phyloP scores from a whole-genome alignment of 176 grass and related monocot species.

The Tillandsia fasciculata region DNA sequence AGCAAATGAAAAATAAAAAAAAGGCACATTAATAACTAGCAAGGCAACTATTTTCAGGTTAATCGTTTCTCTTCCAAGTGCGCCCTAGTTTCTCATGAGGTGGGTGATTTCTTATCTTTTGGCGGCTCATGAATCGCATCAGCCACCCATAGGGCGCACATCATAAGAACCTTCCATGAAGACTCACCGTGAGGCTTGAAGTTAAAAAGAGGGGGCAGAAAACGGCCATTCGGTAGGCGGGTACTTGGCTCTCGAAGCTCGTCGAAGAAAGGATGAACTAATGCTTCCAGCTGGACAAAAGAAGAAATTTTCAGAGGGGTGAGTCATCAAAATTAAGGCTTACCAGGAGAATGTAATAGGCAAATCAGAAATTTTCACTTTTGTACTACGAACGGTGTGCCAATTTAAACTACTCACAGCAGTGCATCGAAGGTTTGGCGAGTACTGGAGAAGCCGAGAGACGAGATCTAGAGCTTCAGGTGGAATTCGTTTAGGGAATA shows the following conservation, averaged over 20 bases:
- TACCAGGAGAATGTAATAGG: too few species aligned
- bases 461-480: conserved; percentile 76
- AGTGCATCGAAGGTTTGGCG: conserved; percentile 60
- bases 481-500: conserved; percentile 67
- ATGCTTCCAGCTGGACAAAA: conserved; percentile 45
- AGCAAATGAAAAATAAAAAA: not conserved
- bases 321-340: too few species aligned
- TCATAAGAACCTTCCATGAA: not conserved
- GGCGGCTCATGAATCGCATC: too few species aligned
- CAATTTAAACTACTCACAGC: conserved; percentile 38
- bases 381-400: not conserved
- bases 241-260: conserved; percentile 58
- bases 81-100: too few species aligned
- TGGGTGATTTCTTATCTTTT: too few species aligned
- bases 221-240: conserved; percentile 60
- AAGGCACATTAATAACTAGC: too few species aligned
- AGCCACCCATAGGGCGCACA: too few species aligned
- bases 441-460: conserved; percentile 67
- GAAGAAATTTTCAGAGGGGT: not conserved
- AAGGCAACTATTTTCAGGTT: too few species aligned
- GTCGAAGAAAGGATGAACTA: conserved; percentile 79
- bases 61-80: too few species aligned
- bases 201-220: conserved; percentile 62
- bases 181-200: conserved; percentile 63
- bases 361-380: too few species aligned